A percentile compares a stretch with the other conserved stretches of the same genome.
These are phyloP conservation scores for Fusarium circinatum DNA, from an alignment of 2,329 filamentous ascomycete species.

Conservation along the genomic window DNA sequence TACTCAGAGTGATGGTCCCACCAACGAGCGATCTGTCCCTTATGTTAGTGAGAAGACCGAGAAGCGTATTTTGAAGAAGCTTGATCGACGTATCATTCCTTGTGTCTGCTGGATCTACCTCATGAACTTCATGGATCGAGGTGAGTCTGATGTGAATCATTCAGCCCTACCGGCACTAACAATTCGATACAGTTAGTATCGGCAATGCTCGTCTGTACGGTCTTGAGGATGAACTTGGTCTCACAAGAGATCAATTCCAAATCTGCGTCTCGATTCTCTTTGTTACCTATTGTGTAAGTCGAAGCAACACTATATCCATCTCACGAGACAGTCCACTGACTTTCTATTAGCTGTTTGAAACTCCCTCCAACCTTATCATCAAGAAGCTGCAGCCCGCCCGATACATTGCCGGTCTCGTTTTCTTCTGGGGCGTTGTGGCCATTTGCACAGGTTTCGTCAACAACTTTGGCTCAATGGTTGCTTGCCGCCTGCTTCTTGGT, in stretches of 20 bases:
- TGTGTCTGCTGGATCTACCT: slow-evolving; percentile 49
- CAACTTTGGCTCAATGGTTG: slow-evolving; percentile 58
- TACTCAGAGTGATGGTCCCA: slow-evolving; percentile 23
- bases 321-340: not conserved
- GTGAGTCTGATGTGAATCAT: slow-evolving; percentile 6
- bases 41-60: slow-evolving; percentile 37
- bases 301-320: rapidly evolving
- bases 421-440: slow-evolving; percentile 57
- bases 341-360: slow-evolving; percentile 49
- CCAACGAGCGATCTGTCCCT: slow-evolving; percentile 21
- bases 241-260: slow-evolving; percentile 68
- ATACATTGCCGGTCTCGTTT: slow-evolving; percentile 60
- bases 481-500: slow-evolving; percentile 52
- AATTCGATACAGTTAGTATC: slow-evolving; percentile 67
- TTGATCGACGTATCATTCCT: slow-evolving; percentile 48
- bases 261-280: slow-evolving; percentile 57
- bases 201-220: slow-evolving; percentile 67
- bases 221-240: slow-evolving; percentile 64
- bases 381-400: slow-evolving; percentile 53
- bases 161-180: rapidly evolving
- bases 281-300: slow-evolving; percentile 55
- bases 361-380: slow-evolving; percentile 53
- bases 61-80: slow-evolving; percentile 41
- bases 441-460: slow-evolving; percentile 56
- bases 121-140: slow-evolving; percentile 52